These are phyloP conservation scores for Echinosophora koreensis DNA, from an alignment of 306 rosid species.

Conservation along the genomic window DNA sequence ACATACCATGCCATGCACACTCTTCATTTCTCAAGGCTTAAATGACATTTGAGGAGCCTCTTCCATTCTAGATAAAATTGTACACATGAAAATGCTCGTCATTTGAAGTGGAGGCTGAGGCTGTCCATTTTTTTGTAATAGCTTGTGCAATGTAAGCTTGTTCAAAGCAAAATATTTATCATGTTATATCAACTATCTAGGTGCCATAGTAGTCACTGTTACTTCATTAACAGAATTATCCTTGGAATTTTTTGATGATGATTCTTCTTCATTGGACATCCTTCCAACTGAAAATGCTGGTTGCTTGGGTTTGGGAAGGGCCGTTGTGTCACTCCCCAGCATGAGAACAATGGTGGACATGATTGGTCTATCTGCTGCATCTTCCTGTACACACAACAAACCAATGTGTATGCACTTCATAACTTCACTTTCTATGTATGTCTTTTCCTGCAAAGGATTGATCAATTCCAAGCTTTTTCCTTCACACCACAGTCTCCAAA, in stretches of 20 bases:
- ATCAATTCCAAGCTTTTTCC: slow-evolving; percentile 43
- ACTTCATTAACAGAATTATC: slow-evolving; percentile 16
- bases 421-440: slow-evolving; percentile 21
- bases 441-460: slow-evolving; percentile 38
- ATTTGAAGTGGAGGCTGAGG: not conserved
- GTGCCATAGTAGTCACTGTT: not conserved
- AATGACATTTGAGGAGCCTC: not conserved
- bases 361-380: slow-evolving; percentile 53
- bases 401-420: slow-evolving; percentile 48
- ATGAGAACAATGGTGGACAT: slow-evolving; percentile 50
- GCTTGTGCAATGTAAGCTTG: not conserved
- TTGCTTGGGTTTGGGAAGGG: slow-evolving; percentile 50
- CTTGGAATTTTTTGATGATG: slow-evolving; percentile 10
- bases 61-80: not conserved
- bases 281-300: slow-evolving; percentile 45
- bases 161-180: not conserved
- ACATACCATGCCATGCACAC: not conserved
- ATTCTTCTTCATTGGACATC: not conserved
- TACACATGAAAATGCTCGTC: not conserved
- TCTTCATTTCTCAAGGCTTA: not conserved
- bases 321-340: slow-evolving; percentile 38
- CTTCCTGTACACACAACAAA: slow-evolving; percentile 54
- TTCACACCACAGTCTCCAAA: slow-evolving; percentile 51
- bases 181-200: not conserved
- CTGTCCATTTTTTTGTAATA: not conserved